Conservation (phyloP, 495 filamentous ascomycete genomes). For the Parachaetomium inaequale region DNA sequence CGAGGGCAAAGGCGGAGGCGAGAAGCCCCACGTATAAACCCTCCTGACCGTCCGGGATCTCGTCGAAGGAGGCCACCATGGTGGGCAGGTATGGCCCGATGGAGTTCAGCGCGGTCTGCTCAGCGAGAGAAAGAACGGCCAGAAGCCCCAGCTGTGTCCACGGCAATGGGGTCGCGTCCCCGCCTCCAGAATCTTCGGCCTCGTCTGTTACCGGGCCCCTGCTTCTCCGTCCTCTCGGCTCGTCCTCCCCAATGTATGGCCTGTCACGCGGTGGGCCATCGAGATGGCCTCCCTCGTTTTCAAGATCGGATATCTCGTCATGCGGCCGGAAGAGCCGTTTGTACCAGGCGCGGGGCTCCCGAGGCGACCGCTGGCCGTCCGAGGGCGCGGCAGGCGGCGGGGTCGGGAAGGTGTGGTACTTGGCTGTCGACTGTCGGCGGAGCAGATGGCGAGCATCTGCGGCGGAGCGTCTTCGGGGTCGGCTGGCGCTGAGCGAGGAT, state of each 20-base stretch:
- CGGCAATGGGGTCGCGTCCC: constrained; percentile 64
- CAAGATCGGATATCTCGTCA: constrained; percentile 17
- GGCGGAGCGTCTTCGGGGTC: constrained; percentile 21
- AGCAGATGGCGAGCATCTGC: constrained; percentile 11
- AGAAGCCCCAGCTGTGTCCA: constrained; percentile 78
- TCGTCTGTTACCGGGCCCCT: background rate
- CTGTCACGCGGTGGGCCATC: background rate
- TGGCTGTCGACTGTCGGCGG: constrained; percentile 64
- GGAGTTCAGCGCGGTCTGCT: constrained; percentile 94
- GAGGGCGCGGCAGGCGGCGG: constrained; percentile 72
- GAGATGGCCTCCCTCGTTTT: background rate
- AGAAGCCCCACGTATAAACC: constrained; percentile 89
- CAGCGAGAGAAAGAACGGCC: constrained; percentile 82
- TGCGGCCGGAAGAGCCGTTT: constrained; percentile 12
- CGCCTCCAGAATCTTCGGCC: constrained; percentile 19
- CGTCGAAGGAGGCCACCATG: constrained; percentile 83
- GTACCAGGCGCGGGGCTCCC: constrained; percentile 1
- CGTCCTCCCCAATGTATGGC: background rate
- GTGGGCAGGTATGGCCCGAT: constrained; percentile 94
- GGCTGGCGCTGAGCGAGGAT: constrained; percentile 1
- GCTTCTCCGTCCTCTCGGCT: background rate
- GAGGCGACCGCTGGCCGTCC: constrained; percentile 22
- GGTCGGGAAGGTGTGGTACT: constrained; percentile 95
- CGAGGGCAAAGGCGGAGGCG: constrained; percentile 85
- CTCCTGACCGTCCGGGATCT: constrained; percentile 64